Conservation (phyloP, 257 asterid species). For the Cordia subcordata region DNA sequence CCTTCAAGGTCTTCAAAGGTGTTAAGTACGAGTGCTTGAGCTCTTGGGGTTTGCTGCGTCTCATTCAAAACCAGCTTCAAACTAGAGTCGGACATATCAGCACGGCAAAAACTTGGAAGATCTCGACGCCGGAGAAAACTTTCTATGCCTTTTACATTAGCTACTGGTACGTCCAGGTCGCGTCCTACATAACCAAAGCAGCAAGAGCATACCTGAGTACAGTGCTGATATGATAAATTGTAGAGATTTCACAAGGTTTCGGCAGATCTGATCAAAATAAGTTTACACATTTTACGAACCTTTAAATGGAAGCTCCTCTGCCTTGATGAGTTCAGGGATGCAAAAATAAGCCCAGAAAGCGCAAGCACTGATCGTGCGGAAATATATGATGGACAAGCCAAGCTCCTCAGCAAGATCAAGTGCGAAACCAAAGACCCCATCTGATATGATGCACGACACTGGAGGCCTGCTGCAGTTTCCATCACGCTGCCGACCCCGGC, state of each 20-base stretch:
- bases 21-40: constrained; percentile 40
- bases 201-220: too few relatives aligned
- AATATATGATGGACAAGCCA: constrained; percentile 6
- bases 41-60: constrained; percentile 30
- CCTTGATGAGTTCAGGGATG: constrained; percentile 25
- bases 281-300: constrained; percentile 23
- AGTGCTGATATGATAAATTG: too few relatives aligned
- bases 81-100: constrained; percentile 18
- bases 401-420: constrained; percentile 40
- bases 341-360: constrained; percentile 31
- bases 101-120: constrained; percentile 49
- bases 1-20: constrained; percentile 33
- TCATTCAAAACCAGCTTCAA: constrained; percentile 28
- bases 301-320: constrained; percentile 25
- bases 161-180: constrained; percentile 40
- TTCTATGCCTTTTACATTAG: constrained; percentile 65
- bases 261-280: constrained; percentile 17
- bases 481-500: background rate
- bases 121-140: constrained; percentile 56
- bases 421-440: constrained; percentile 36
- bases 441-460: constrained; percentile 20
- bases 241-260: too few relatives aligned
- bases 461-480: background rate
- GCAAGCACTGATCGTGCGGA: constrained; percentile 1
- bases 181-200: constrained; percentile 21